A percentile compares a stretch with the other conserved stretches of the same genome.
Conservation (phyloP, 495 filamentous ascomycete species). For the Xylaria grammica region DNA sequence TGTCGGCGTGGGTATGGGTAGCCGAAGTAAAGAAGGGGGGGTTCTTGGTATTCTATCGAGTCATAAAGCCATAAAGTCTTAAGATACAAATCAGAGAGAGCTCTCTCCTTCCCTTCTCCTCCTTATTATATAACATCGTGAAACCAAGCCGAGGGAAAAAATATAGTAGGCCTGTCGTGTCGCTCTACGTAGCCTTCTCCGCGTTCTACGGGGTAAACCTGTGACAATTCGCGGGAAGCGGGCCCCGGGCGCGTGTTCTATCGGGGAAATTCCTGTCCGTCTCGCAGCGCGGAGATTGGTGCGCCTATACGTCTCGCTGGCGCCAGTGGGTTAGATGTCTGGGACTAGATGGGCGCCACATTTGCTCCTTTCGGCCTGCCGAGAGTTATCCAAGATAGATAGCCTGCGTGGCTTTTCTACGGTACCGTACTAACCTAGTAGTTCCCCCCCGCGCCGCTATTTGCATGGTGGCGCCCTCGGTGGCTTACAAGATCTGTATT, state of each 20-base stretch:
- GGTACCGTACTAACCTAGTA: too few species aligned
- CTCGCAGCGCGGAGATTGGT: conserved; percentile 28
- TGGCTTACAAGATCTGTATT: too few species aligned
- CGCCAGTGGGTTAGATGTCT: not conserved
- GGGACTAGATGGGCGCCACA: too few species aligned
- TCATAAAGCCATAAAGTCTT: not conserved
- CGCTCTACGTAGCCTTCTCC: conserved; percentile 14
- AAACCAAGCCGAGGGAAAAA: too few species aligned
- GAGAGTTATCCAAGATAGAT: not conserved
- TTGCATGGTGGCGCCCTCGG: too few species aligned
- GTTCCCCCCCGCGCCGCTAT: too few species aligned
- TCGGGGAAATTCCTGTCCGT: conserved; percentile 34
- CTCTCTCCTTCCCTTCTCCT: too few species aligned
- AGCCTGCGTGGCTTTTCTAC: not conserved
- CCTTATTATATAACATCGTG: not conserved
- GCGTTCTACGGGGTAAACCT: conserved; percentile 17
- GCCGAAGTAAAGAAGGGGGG: not conserved
- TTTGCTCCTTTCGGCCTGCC: not conserved
- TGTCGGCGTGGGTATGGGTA: conserved; percentile 10
- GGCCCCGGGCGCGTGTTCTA: conserved; percentile 22
- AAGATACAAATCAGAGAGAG: not conserved
- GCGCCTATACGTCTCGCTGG: conserved; percentile 27
- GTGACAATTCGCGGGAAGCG: conserved; percentile 22
- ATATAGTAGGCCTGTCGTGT: not conserved
- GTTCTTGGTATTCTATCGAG: not conserved